A percentile compares a stretch with the other conserved stretches of the same genome.
Conservation (phyloP, 2,329 filamentous ascomycete genomes). For the Phialophora tarda region DNA sequence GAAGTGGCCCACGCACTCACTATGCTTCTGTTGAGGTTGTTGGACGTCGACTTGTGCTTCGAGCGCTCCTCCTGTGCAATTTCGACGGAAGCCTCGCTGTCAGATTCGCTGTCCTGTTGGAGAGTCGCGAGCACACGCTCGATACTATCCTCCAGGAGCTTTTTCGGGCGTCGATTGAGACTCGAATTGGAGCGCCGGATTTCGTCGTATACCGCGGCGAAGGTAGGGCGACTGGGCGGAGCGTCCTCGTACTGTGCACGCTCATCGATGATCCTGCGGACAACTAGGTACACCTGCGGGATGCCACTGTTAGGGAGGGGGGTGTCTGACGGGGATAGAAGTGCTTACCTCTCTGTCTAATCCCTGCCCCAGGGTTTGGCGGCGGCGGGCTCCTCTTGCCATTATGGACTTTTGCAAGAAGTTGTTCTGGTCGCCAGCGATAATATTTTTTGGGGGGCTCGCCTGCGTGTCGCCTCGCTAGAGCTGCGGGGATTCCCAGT, state of each 20-base stretch:
- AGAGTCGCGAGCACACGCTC: slow-evolving; percentile 78
- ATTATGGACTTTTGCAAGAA: slow-evolving; percentile 40
- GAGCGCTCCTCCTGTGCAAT: slow-evolving; percentile 46
- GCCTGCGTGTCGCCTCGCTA: not conserved
- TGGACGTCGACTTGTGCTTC: slow-evolving; percentile 48
- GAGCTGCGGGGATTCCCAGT: not conserved
- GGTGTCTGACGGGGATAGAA: not conserved
- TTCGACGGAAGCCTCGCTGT: slow-evolving; percentile 54
- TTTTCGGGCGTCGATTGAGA: slow-evolving; percentile 80
- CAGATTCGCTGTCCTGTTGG: slow-evolving; percentile 64
- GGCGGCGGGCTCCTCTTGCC: slow-evolving; percentile 49
- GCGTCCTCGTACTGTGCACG: slow-evolving; percentile 59
- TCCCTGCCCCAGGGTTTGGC: slow-evolving; percentile 58
- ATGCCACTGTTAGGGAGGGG: slow-evolving; percentile 3
- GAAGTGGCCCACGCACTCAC: slow-evolving; percentile 61
- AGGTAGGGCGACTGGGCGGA: slow-evolving; percentile 53
- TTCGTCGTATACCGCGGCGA: slow-evolving; percentile 72
- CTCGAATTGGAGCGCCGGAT: slow-evolving; percentile 88
- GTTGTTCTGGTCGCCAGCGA: not conserved
- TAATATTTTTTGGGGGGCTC: not conserved
- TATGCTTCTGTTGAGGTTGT: slow-evolving; percentile 70
- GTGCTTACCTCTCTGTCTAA: slow-evolving; percentile 66
- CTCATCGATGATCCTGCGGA: slow-evolving; percentile 76
- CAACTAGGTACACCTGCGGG: slow-evolving; percentile 73
- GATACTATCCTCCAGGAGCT: slow-evolving; percentile 80